These are phyloP conservation scores for Starmerella vaccinii DNA, from an alignment of 805 yeast species.

Conservation along the genomic window DNA sequence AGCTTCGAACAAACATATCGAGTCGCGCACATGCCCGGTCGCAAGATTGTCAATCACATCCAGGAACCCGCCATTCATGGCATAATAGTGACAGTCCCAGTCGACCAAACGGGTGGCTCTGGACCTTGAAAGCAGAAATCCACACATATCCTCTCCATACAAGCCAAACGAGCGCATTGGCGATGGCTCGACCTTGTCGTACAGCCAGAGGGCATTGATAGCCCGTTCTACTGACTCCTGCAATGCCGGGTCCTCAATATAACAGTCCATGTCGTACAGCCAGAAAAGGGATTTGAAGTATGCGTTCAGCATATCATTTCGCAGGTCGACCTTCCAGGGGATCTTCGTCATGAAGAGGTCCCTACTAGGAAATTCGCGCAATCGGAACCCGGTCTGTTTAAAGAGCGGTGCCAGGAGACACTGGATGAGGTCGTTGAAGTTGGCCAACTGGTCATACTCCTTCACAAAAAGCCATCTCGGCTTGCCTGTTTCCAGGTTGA, in stretches of 20 bases:
- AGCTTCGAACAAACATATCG: constrained; percentile 5
- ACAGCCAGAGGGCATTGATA: constrained; percentile 9
- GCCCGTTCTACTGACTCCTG: constrained; percentile 3
- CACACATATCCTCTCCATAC: constrained; percentile 7
- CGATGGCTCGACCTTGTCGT: constrained; percentile 8
- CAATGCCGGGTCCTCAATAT: neutral
- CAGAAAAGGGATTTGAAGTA: constrained; percentile 31
- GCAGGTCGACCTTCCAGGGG: constrained; percentile 55
- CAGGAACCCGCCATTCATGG: constrained; percentile 10
- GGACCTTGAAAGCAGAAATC: constrained; percentile 7
- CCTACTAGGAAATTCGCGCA: constrained; percentile 59
- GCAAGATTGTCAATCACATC: constrained; percentile 2
- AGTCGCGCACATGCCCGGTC: neutral
- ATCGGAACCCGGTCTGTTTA: constrained; percentile 17
- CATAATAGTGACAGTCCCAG: constrained; percentile 9
- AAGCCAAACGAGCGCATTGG: neutral
- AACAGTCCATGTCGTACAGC: neutral
- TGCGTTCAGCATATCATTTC: constrained; percentile 46
- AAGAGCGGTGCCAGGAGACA: constrained; percentile 33
- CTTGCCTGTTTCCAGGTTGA: constrained; percentile 30
- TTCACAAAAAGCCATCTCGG: constrained; percentile 56
- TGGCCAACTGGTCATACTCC: constrained; percentile 46
- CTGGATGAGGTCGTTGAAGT: constrained; percentile 53
- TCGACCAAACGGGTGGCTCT: neutral
- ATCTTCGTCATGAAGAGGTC: constrained; percentile 45